Evolutionary conservation across 768 basidiomycete species (phyloP).

Genomic region (Podaxis pistillaris): DNA sequence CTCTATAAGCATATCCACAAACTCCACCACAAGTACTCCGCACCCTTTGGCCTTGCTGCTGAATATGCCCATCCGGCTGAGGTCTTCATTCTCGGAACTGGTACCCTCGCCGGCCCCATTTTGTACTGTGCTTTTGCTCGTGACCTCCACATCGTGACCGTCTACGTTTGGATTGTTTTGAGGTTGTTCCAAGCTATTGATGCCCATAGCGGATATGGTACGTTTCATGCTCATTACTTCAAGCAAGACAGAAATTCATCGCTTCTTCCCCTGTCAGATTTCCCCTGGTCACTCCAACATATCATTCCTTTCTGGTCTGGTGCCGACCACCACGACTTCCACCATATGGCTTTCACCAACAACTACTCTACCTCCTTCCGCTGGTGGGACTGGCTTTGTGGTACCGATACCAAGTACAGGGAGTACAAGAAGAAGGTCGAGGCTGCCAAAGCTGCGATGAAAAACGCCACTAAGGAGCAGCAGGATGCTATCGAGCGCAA

Average conservation of each 20-base stretch:
- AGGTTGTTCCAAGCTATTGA: slow-evolving; percentile 97
- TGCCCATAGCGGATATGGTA: slow-evolving; percentile 94
- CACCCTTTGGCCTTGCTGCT: slow-evolving; percentile 95
- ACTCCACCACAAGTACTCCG: slow-evolving; percentile 95
- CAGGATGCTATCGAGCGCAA: slow-evolving; percentile 54
- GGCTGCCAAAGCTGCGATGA: slow-evolving; percentile 57
- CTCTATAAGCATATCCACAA: slow-evolving; percentile 95
- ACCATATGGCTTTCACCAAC: slow-evolving; percentile 95
- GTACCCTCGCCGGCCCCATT: slow-evolving; percentile 86
- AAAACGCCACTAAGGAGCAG: slow-evolving; percentile 53
- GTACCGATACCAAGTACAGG: slow-evolving; percentile 89
- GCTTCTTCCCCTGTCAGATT: slow-evolving; percentile 49
- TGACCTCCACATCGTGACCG: slow-evolving; percentile 87
- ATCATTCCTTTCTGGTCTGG: slow-evolving; percentile 96
- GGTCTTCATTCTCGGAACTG: slow-evolving; percentile 90
- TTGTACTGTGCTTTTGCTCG: slow-evolving; percentile 76
- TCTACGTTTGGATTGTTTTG: slow-evolving; percentile 92
- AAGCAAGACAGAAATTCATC: not conserved
- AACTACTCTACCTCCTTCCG: slow-evolving; percentile 94
- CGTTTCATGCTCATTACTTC: slow-evolving; percentile 20
- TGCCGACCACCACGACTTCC: slow-evolving; percentile 97
- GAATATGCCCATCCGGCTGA: slow-evolving; percentile 99
- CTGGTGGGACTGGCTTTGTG: slow-evolving; percentile 87
- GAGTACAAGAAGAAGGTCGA: slow-evolving; percentile 70
- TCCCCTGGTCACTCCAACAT: slow-evolving; percentile 96